A percentile compares a stretch with the other conserved stretches of the same genome.
phyloP scores from a whole-genome alignment of 768 basidiomycete genomes.

The Mycena rosella region DNA sequence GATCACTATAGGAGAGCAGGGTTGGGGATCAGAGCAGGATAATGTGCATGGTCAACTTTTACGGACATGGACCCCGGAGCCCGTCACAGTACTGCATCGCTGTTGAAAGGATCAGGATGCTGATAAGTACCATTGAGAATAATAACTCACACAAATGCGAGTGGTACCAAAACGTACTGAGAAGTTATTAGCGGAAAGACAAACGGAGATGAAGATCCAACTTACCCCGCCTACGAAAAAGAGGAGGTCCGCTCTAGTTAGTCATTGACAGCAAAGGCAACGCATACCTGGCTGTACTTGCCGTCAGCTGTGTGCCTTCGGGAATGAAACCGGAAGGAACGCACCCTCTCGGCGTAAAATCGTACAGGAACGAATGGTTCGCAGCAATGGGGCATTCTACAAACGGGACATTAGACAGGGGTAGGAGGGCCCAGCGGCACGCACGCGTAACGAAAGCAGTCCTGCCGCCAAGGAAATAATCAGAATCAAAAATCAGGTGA shows the following conservation, averaged over 20 bases:
- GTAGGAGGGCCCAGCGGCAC: neutral
- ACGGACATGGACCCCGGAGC: neutral
- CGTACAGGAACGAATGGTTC: conserved; percentile 44
- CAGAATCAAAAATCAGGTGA: neutral
- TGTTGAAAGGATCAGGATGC: neutral
- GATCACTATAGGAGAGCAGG: too few relatives aligned
- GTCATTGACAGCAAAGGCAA: neutral
- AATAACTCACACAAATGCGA: conserved; percentile 6
- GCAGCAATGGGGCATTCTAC: conserved; percentile 48
- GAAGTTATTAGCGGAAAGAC: neutral
- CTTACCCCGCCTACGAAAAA: conserved; percentile 15
- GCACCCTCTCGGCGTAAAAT: conserved; percentile 34
- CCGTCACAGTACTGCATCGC: neutral
- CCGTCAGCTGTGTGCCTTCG: neutral
- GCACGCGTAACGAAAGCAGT: conserved; percentile 26
- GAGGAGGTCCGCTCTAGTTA: neutral
- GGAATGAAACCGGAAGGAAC: neutral
- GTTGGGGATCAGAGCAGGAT: too few relatives aligned
- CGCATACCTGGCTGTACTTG: conserved; percentile 16
- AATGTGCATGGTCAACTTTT: too few relatives aligned
- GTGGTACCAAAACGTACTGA: conserved; percentile 26
- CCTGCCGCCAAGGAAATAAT: neutral
- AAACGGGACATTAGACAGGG: too few relatives aligned
- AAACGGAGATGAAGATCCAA: too few relatives aligned
- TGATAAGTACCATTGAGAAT: neutral